A percentile compares a stretch with the other conserved stretches of the same genome.
These are phyloP conservation scores for Saturnispora galanensis DNA, from an alignment of 805 yeast genomes.

Conservation along the genomic window DNA sequence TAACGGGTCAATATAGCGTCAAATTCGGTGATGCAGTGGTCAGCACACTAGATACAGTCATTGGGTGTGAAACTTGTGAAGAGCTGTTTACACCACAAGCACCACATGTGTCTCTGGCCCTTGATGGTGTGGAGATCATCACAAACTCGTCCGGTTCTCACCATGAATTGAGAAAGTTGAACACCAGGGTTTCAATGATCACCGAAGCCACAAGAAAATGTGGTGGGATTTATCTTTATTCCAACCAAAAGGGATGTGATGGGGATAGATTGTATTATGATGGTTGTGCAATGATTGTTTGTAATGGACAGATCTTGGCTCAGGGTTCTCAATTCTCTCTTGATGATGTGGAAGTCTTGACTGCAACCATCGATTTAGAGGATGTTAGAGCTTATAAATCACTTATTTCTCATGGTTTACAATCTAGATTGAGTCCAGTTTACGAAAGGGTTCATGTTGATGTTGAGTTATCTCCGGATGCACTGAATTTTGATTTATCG, in stretches of 20 bases:
- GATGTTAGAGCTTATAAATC: slow-evolving; percentile 80
- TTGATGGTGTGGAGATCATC: slow-evolving; percentile 96
- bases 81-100: slow-evolving; percentile 94
- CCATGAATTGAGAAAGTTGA: slow-evolving; percentile 85
- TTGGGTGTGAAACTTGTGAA: slow-evolving; percentile 98
- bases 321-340: slow-evolving; percentile 89
- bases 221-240: slow-evolving; percentile 89
- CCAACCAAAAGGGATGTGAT: slow-evolving; percentile 97
- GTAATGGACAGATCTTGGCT: slow-evolving; percentile 85
- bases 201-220: slow-evolving; percentile 90
- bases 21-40: slow-evolving; percentile 88
- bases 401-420: slow-evolving; percentile 65
- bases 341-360: slow-evolving; percentile 84
- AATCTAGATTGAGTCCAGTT: slow-evolving; percentile 36
- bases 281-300: slow-evolving; percentile 91
- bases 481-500: slow-evolving; percentile 48
- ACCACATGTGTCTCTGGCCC: slow-evolving; percentile 84
- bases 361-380: slow-evolving; percentile 92
- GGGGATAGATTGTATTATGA: slow-evolving; percentile 96
- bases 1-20: slow-evolving; percentile 49
- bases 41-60: slow-evolving; percentile 71
- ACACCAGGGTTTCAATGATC: slow-evolving; percentile 76
- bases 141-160: slow-evolving; percentile 97
- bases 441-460: slow-evolving; percentile 53
- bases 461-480: slow-evolving; percentile 54